Conservation (phyloP, 139 green algal species). For the Tetraselmis striata region DNA sequence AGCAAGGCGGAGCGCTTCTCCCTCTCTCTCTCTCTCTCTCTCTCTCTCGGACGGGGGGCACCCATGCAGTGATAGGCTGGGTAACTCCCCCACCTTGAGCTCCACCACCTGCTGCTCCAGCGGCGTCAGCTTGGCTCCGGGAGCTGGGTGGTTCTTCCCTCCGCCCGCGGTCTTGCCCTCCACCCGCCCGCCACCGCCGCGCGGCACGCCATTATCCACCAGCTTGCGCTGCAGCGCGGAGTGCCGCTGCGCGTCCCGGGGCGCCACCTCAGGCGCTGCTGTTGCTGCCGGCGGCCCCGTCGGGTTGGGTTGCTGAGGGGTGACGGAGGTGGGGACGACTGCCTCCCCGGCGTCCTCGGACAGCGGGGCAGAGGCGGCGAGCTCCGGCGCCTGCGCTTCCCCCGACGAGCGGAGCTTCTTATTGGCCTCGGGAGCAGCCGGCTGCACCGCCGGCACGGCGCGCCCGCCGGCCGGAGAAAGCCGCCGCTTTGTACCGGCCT, state of each 20-base stretch:
- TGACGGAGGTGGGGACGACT: not conserved
- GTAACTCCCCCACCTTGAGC: constrained; percentile 31
- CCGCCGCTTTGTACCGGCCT: not conserved
- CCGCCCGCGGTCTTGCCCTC: not conserved
- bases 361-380: too few relatives aligned
- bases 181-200: not conserved
- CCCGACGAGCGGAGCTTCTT: not conserved
- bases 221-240: constrained; percentile 33
- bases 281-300: not conserved
- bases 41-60: too few relatives aligned
- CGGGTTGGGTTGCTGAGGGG: not conserved
- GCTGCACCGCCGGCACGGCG: too few relatives aligned
- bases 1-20: too few relatives aligned
- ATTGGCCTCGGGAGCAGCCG: too few relatives aligned
- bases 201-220: constrained; percentile 6
- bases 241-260: constrained; percentile 11
- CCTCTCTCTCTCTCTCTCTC: too few relatives aligned
- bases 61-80: not conserved
- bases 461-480: not conserved
- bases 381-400: too few relatives aligned
- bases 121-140: constrained; percentile 52
- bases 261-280: not conserved
- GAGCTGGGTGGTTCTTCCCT: not conserved
- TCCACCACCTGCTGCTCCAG: constrained; percentile 57
- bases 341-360: not conserved